Conservation (phyloP, 164 flowering plant genomes). For the Kalanchoe fedtschenkoi region DNA sequence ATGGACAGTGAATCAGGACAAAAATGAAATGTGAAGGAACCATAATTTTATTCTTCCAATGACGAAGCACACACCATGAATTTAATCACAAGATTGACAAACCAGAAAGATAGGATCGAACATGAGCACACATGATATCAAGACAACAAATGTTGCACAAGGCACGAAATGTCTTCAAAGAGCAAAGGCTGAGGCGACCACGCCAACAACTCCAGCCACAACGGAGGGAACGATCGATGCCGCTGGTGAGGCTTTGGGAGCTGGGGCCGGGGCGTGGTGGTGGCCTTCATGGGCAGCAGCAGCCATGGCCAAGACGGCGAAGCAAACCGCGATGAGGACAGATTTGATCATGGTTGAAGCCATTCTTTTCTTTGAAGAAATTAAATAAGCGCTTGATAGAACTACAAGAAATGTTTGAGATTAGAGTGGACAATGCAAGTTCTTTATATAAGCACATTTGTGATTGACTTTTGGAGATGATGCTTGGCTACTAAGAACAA, state of each 20-base stretch:
- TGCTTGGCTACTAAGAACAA: background rate
- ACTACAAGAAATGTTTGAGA: no score
- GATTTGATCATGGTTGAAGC: background rate
- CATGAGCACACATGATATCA: background rate
- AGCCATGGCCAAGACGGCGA: conserved; percentile 9
- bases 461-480: background rate
- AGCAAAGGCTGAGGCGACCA: background rate
- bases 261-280: conserved; percentile 1
- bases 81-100: background rate
- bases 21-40: no score
- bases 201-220: background rate
- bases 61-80: background rate
- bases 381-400: no score
- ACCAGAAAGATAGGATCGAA: background rate
- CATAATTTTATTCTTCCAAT: background rate
- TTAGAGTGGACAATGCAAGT: background rate
- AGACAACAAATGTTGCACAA: background rate
- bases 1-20: no score
- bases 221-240: conserved; percentile 7
- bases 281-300: conserved; percentile 7
- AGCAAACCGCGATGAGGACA: conserved; percentile 7
- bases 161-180: background rate
- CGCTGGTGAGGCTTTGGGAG: background rate
- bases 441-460: background rate
- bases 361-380: no score